phyloP scores from a whole-genome alignment of 257 asterid genomes.

The Solanum paucissectum region DNA sequence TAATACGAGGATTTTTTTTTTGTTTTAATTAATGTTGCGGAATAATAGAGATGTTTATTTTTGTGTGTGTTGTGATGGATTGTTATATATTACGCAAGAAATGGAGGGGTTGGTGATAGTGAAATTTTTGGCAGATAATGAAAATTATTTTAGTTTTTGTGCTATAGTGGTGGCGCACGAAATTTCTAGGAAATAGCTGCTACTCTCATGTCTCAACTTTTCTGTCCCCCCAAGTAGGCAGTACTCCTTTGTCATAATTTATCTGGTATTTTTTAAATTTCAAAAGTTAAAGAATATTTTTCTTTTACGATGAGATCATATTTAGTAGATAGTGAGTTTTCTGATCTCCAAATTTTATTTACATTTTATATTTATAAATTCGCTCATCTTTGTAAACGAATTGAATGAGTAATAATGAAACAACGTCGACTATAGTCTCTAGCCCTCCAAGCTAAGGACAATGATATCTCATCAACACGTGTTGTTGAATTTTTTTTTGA shows the following conservation, averaged over 20 bases:
- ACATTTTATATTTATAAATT: no score
- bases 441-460: not conserved
- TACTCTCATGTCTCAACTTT: not conserved
- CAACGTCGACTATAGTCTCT: not conserved
- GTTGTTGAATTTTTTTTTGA: not conserved
- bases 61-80: not conserved
- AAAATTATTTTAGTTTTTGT: not conserved
- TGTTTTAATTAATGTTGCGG: not conserved
- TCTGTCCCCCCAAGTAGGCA: not conserved
- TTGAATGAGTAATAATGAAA: not conserved
- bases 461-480: not conserved
- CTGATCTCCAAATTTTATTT: no score
- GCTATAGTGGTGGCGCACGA: not conserved
- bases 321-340: no score
- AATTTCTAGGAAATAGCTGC: slow-evolving; percentile 4
- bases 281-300: accelerated
- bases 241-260: not conserved
- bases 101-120: not conserved
- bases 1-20: not conserved
- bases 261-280: not conserved
- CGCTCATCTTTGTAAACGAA: no score
- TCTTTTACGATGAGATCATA: not conserved
- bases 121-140: not conserved
- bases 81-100: not conserved
- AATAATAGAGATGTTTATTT: not conserved